Evolutionary conservation across 1,139 yeast species (phyloP).

Genomic region (Taphrina flavorubra): DNA sequence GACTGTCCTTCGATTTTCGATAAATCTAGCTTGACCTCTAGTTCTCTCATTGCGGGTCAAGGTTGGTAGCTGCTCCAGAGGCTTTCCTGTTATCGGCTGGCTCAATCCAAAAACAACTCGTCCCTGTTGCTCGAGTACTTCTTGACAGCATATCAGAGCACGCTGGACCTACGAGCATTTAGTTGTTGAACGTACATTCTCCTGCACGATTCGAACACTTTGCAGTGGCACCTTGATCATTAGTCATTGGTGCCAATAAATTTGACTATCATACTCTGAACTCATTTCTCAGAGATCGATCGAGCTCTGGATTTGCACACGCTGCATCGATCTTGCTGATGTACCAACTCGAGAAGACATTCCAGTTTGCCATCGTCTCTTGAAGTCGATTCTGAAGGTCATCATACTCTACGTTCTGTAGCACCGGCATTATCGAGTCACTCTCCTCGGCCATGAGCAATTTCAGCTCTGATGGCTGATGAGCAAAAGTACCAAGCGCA

Average conservation of each 20-base stretch:
- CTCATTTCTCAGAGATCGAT: neutral
- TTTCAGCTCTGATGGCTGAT: neutral
- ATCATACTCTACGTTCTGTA: neutral
- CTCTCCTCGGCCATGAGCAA: no score
- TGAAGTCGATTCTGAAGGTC: neutral
- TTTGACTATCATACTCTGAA: neutral
- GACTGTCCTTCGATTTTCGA: conserved; percentile 8
- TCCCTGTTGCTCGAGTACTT: conserved; percentile 1
- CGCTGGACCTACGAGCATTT: conserved; percentile 7
- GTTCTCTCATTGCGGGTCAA: conserved; percentile 4
- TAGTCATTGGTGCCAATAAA: neutral
- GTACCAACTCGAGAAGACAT: neutral
- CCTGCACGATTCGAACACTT: neutral
- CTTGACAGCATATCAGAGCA: conserved; percentile 5
- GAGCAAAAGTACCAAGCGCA: neutral
- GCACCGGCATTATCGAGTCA: neutral
- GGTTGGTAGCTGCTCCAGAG: neutral
- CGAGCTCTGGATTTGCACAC: neutral
- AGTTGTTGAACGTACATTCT: neutral
- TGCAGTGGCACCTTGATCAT: conserved; percentile 3
- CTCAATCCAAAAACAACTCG: neutral
- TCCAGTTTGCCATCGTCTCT: neutral
- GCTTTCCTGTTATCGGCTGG: neutral
- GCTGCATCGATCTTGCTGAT: neutral
- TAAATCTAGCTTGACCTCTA: neutral